phyloP scores from a whole-genome alignment of 192 early-diverging fungal species.

The Linnemannia elongata region DNA sequence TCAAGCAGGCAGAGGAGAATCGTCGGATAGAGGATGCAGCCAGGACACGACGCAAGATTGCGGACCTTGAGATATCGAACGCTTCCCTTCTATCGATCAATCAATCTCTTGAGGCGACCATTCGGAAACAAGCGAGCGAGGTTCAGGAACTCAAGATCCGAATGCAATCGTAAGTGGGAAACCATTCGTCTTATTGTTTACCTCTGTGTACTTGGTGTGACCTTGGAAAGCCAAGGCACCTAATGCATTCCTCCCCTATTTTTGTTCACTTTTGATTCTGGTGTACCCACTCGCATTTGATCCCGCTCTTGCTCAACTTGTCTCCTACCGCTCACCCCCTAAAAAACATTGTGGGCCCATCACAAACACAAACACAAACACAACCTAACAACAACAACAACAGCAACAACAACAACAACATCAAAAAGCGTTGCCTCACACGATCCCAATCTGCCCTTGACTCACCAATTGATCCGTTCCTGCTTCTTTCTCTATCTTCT shows the following conservation, averaged over 20 bases:
- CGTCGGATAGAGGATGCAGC: slow-evolving; percentile 42
- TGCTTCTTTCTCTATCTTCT: neutral
- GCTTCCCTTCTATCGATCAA: slow-evolving; percentile 64
- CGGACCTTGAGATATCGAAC: slow-evolving; percentile 71
- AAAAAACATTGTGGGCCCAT: neutral
- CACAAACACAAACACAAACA: neutral
- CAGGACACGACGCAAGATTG: slow-evolving; percentile 60
- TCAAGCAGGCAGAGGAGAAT: slow-evolving; percentile 34
- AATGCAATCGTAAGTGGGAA: slow-evolving; percentile 47
- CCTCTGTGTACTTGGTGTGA: neutral
- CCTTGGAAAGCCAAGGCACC: neutral
- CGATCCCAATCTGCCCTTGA: neutral
- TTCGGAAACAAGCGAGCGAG: slow-evolving; percentile 62
- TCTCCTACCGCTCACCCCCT: neutral
- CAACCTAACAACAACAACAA: neutral
- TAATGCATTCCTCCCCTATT: neutral
- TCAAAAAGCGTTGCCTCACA: neutral
- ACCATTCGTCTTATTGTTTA: neutral
- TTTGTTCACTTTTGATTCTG: neutral
- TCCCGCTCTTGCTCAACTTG: neutral
- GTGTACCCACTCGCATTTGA: neutral
- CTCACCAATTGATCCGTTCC: neutral
- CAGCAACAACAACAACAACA: neutral
- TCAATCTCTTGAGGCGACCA: slow-evolving; percentile 63
- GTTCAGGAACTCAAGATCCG: slow-evolving; percentile 60